Evolutionary conservation across 768 basidiomycete species (phyloP).

Genomic region (Candolleomyces aberdarensis): DNA sequence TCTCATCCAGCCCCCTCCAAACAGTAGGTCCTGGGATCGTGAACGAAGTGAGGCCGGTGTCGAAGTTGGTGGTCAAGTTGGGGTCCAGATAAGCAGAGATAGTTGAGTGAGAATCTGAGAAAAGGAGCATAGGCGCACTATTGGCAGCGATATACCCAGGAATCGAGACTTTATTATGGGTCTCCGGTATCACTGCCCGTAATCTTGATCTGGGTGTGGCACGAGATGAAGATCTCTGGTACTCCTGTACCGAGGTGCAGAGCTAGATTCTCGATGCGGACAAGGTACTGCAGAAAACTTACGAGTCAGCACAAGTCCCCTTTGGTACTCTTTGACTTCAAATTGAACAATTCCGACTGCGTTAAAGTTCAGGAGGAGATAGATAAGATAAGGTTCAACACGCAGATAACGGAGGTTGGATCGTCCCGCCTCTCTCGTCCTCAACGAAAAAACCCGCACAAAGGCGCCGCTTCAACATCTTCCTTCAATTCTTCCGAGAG

Average conservation of each 20-base stretch:
- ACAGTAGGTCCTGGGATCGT: slow-evolving; percentile 23
- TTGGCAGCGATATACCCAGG: slow-evolving; percentile 41
- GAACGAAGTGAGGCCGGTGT: slow-evolving; percentile 34
- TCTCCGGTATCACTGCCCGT: slow-evolving; percentile 40
- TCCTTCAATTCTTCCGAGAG: too few species aligned
- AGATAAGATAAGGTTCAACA: too few species aligned
- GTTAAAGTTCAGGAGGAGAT: too few species aligned
- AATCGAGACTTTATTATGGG: slow-evolving; percentile 46
- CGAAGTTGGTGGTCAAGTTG: slow-evolving; percentile 41
- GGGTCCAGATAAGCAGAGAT: slow-evolving; percentile 22
- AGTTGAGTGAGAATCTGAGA: too few species aligned
- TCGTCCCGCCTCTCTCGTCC: too few species aligned
- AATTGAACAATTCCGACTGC: too few species aligned
- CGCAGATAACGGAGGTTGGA: too few species aligned
- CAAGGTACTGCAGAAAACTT: slow-evolving; percentile 30
- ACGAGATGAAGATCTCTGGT: slow-evolving; percentile 47
- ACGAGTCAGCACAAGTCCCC: neutral
- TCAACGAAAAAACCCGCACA: too few species aligned
- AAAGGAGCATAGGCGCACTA: slow-evolving; percentile 18
- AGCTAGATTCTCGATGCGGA: slow-evolving; percentile 46
- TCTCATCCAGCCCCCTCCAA: slow-evolving; percentile 1
- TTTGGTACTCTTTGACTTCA: too few species aligned
- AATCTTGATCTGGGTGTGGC: slow-evolving; percentile 41
- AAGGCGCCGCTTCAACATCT: too few species aligned
- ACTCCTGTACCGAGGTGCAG: slow-evolving; percentile 41